Base-by-base conservation (phyloP, 495 filamentous ascomycete species). In the Chlorociboria aeruginascens region DNA sequence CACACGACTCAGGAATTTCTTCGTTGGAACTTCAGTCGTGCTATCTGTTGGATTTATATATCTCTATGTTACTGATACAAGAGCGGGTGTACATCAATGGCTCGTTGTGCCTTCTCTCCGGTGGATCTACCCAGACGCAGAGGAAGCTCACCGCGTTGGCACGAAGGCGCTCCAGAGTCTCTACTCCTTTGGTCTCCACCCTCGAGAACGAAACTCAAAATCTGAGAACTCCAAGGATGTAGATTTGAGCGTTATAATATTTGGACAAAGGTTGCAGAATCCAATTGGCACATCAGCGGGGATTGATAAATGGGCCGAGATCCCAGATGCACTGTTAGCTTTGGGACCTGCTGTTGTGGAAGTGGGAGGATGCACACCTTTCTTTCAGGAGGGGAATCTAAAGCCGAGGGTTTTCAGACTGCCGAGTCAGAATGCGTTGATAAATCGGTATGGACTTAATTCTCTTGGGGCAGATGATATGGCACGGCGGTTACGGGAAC, bases 391-490 rank as follows among this genome's bases (percentile, higher is more conserved):
- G 7, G 92, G 92, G 6, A 97, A 97, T 63, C 78, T 81, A 0
- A 81, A 78, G 48, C 89, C 92, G 0, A 77, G 92, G 33, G 86
- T 98, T 9, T 98, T 90, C 65, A 79, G 92, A 8, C 53, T 98
- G 0, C 79, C 83, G 1, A 81, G 76, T 4, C 77, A 94, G 45
- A 80, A 89, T 37, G 86, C 81, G 9, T 70, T 98, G 61, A 85
- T 98, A 65, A 98, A 98, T 62, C 82, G 93, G 7, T 97, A 96
- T 63, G 93, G 92, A 0, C 76, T 97, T 51, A 96, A 96, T 63
- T 92, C 85, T 13, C 76, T 83, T 48, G 92, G 92, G 8, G 89
- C 86, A 2, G 89, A 93, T 52, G 72, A 80, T 55, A 85, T 95
- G 69, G 88, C 92, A 0, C 79, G 77, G 54, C 72, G 81, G 2